phyloP scores from a whole-genome alignment of 2,329 filamentous ascomycete species.

The Exophiala phaeomuriformis region DNA sequence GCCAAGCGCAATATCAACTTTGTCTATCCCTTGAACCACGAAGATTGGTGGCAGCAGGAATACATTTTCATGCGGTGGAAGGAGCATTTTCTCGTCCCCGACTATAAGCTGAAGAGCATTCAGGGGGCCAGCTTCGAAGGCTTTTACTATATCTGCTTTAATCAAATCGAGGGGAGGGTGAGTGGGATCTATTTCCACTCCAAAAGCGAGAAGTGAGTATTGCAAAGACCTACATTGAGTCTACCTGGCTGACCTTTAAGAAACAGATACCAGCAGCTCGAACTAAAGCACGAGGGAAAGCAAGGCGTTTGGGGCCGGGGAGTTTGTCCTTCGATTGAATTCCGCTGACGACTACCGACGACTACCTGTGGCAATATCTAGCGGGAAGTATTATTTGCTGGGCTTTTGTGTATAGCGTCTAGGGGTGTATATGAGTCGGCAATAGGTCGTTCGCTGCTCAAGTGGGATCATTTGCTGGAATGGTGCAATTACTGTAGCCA shows the following conservation, averaged over 20 bases:
- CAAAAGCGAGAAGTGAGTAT: conserved; percentile 86
- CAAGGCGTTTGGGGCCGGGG: conserved; percentile 71
- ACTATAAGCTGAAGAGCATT: conserved; percentile 85
- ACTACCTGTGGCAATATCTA: not conserved
- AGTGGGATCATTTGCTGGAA: not conserved
- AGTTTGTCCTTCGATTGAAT: conserved; percentile 81
- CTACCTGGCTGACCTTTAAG: conserved; percentile 25
- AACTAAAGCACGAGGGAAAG: conserved; percentile 81
- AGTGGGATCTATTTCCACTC: conserved; percentile 96
- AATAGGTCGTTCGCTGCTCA: not conserved
- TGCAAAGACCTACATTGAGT: not conserved
- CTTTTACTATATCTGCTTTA: conserved; percentile 99
- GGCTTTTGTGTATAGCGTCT: conserved; percentile 7
- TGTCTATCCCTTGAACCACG: conserved; percentile 36
- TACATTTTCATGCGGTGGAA: conserved; percentile 99
- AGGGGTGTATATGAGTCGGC: not conserved
- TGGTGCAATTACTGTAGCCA: not conserved
- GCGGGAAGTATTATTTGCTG: not conserved
- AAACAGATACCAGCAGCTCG: conserved; percentile 78
- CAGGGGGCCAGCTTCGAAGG: conserved; percentile 94
- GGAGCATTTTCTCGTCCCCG: conserved; percentile 92
- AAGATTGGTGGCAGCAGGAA: conserved; percentile 58
- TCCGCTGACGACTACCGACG: conserved; percentile 36
- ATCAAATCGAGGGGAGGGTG: conserved; percentile 77
- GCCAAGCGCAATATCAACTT: conserved; percentile 39